These are phyloP conservation scores for Backusella mclennaniae DNA, from an alignment of 192 early-diverging fungal genomes.

Conservation along the genomic window DNA sequence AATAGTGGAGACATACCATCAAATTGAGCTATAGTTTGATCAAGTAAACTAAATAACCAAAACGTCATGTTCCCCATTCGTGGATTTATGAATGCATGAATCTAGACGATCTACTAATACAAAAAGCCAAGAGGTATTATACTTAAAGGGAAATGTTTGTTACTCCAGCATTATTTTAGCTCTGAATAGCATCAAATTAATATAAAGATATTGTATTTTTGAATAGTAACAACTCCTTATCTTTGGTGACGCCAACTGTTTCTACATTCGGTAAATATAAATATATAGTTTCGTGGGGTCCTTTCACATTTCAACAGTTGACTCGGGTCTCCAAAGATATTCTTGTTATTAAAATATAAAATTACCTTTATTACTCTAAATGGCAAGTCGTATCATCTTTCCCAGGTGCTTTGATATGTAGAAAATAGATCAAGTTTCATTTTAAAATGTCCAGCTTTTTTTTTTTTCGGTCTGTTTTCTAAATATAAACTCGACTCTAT, in stretches of 20 bases:
- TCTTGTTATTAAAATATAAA: neutral
- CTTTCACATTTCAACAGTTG: neutral
- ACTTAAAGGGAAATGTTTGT: neutral
- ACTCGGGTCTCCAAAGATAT: neutral
- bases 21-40: neutral
- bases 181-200: neutral
- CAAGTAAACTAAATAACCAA: neutral
- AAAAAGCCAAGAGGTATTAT: neutral
- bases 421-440: neutral
- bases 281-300: neutral
- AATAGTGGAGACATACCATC: neutral
- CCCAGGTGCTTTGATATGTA: neutral
- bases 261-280: neutral
- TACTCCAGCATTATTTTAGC: neutral
- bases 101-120: neutral
- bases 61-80: neutral
- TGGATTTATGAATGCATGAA: neutral
- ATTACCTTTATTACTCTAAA: conserved; percentile 4
- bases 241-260: neutral
- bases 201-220: neutral
- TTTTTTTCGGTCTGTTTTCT: neutral
- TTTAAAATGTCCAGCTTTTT: neutral
- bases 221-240: neutral
- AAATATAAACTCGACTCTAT: neutral
- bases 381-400: neutral